A percentile compares a stretch with the other conserved stretches of the same genome.
Evolutionary conservation across 768 basidiomycete species (phyloP).

Genomic region (Boletellus sp.): DNA sequence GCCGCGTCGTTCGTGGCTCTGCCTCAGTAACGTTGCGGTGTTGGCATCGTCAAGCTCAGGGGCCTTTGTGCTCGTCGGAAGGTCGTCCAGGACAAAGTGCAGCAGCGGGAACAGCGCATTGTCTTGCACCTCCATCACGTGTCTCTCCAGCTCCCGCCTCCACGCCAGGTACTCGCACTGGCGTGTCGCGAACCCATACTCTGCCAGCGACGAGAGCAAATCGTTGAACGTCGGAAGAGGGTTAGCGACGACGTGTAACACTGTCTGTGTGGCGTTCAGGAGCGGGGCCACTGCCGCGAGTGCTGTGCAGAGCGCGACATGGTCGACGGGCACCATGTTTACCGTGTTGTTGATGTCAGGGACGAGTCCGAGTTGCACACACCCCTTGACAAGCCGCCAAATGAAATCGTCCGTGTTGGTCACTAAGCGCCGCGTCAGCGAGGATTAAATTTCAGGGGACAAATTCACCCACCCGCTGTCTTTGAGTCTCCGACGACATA

Average conservation of each 20-base stretch:
- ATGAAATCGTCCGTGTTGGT: constrained; percentile 99
- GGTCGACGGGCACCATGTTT: constrained; percentile 98
- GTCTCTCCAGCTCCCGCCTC: constrained; percentile 89
- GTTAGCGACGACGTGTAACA: constrained; percentile 81
- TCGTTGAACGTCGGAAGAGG: constrained; percentile 89
- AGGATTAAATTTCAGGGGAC: neutral
- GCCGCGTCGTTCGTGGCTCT: constrained; percentile 37
- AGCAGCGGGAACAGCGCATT: constrained; percentile 96
- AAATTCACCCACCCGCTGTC: constrained; percentile 63
- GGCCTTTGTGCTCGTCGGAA: constrained; percentile 94
- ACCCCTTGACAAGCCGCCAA: constrained; percentile 98
- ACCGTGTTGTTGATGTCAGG: constrained; percentile 98
- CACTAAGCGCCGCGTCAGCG: constrained; percentile 43
- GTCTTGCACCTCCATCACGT: constrained; percentile 91
- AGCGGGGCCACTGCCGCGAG: constrained; percentile 67
- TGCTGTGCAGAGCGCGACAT: constrained; percentile 81
- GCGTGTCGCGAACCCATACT: constrained; percentile 76
- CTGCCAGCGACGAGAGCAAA: constrained; percentile 66
- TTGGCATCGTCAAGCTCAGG: constrained; percentile 87
- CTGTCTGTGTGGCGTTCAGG: constrained; percentile 45
- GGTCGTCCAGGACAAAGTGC: constrained; percentile 95
- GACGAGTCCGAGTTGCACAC: constrained; percentile 91
- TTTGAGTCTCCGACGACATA: constrained; percentile 93
- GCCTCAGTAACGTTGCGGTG: constrained; percentile 57
- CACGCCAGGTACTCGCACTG: constrained; percentile 88